These are phyloP conservation scores for Yamadazyma oceani DNA, from an alignment of 1,139 yeast genomes.

Conservation along the genomic window DNA sequence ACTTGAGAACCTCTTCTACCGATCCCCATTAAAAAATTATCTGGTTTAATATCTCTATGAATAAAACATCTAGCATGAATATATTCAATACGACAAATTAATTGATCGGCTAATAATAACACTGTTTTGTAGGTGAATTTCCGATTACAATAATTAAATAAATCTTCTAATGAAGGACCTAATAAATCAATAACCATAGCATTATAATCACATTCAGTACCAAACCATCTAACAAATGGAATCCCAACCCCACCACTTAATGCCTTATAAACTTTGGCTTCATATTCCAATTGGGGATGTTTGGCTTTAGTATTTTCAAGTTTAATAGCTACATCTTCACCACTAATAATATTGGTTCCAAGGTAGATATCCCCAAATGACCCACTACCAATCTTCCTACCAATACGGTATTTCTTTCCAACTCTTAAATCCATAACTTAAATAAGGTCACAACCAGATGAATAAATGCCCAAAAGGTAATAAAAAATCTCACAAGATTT, in stretches of 20 bases:
- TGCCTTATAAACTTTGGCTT: slow-evolving; percentile 92
- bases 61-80: slow-evolving; percentile 95
- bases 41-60: slow-evolving; percentile 92
- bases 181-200: slow-evolving; percentile 95
- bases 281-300: slow-evolving; percentile 96
- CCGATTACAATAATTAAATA: slow-evolving; percentile 93
- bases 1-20: slow-evolving; percentile 95
- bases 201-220: slow-evolving; percentile 93
- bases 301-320: slow-evolving; percentile 86
- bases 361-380: slow-evolving; percentile 96
- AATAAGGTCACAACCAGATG: too few species aligned
- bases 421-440: slow-evolving; percentile 71
- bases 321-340: slow-evolving; percentile 97
- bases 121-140: slow-evolving; percentile 94
- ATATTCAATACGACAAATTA: slow-evolving; percentile 90
- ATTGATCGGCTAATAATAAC: slow-evolving; percentile 87
- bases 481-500: too few species aligned
- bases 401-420: slow-evolving; percentile 92
- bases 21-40: slow-evolving; percentile 94
- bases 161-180: slow-evolving; percentile 94
- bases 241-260: slow-evolving; percentile 97
- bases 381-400: slow-evolving; percentile 95
- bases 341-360: slow-evolving; percentile 89
- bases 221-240: slow-evolving; percentile 96
- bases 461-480: too few species aligned